phyloP scores from a whole-genome alignment of 2,329 filamentous ascomycete genomes.

The Aspergillus tanneri region DNA sequence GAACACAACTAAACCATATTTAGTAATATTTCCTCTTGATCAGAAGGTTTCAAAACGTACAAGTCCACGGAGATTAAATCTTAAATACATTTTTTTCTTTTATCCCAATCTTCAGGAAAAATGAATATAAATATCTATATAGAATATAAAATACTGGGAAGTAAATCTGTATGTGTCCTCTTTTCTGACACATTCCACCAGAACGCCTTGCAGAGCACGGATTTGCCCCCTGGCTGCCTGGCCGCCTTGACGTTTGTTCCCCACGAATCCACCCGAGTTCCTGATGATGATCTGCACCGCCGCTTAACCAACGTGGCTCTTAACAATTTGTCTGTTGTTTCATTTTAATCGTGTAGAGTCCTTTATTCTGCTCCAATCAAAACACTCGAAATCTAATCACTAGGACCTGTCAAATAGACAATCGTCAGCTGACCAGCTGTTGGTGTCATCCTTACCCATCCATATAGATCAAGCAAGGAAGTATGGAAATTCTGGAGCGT shows the following conservation, averaged over 20 bases:
- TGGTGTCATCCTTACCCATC: background rate
- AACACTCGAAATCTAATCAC: background rate
- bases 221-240: slow-evolving; percentile 20
- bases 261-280: slow-evolving; percentile 18
- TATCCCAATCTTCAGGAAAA: too few relatives aligned
- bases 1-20: background rate
- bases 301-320: slow-evolving; percentile 18
- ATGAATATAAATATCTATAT: too few relatives aligned
- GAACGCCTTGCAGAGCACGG: too few relatives aligned
- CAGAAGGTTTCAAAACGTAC: background rate
- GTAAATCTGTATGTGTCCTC: too few relatives aligned
- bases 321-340: slow-evolving; percentile 8
- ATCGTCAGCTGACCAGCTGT: background rate
- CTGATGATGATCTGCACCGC: slow-evolving; percentile 24
- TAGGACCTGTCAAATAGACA: slow-evolving; percentile 1
- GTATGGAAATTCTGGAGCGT: background rate
- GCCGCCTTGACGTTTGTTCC: slow-evolving; percentile 13
- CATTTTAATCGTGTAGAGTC: too few relatives aligned
- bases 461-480: background rate
- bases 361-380: background rate
- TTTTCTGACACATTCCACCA: background rate
- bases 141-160: too few relatives aligned
- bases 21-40: background rate
- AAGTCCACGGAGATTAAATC: background rate
- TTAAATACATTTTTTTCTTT: background rate